A percentile compares a stretch with the other conserved stretches of the same genome.
These are phyloP conservation scores for Geoglossum cookeanum DNA, from an alignment of 2,329 filamentous ascomycete species.

Conservation along the genomic window DNA sequence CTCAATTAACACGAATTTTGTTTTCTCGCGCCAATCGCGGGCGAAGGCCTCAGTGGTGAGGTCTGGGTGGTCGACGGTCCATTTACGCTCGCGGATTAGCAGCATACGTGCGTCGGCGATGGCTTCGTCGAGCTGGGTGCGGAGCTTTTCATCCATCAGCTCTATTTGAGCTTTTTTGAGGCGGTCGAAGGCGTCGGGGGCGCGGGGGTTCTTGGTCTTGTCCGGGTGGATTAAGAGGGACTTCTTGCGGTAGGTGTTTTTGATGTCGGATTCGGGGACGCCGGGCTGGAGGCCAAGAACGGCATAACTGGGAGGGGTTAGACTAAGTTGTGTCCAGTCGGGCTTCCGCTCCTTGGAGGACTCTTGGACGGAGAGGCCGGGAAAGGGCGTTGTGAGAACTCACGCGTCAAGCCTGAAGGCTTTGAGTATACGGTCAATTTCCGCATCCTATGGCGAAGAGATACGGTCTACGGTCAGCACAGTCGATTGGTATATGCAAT, in stretches of 20 bases:
- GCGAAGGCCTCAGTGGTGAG: conserved; percentile 69
- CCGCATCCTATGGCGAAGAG: conserved; percentile 50
- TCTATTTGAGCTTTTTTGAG: conserved; percentile 86
- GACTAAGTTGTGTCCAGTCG: no score
- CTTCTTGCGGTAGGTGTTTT: conserved; percentile 82
- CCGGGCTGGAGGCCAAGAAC: conserved; percentile 91
- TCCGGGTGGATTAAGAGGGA: conserved; percentile 98
- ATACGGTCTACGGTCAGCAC: conserved; percentile 9
- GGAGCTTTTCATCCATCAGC: conserved; percentile 86
- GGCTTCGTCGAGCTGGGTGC: conserved; percentile 71
- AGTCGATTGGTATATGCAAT: conserved; percentile 3
- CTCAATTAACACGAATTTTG: conserved; percentile 75
- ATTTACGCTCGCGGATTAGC: conserved; percentile 83
- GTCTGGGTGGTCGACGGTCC: conserved; percentile 75
- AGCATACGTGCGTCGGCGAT: conserved; percentile 93
- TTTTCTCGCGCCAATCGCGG: conserved; percentile 75
- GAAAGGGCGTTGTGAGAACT: no score
- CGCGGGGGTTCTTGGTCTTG: conserved; percentile 79
- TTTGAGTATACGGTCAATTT: conserved; percentile 85
- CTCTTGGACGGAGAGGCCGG: not conserved
- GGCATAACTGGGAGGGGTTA: conserved; percentile 45
- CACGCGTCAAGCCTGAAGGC: conserved; percentile 66
- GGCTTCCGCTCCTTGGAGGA: conserved; percentile 3
- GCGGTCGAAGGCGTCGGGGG: conserved; percentile 89
- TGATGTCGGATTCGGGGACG: conserved; percentile 91